A percentile compares a stretch with the other conserved stretches of the same genome.
phyloP scores from a whole-genome alignment of 2,329 filamentous ascomycete genomes.

The Fusarium sp. region DNA sequence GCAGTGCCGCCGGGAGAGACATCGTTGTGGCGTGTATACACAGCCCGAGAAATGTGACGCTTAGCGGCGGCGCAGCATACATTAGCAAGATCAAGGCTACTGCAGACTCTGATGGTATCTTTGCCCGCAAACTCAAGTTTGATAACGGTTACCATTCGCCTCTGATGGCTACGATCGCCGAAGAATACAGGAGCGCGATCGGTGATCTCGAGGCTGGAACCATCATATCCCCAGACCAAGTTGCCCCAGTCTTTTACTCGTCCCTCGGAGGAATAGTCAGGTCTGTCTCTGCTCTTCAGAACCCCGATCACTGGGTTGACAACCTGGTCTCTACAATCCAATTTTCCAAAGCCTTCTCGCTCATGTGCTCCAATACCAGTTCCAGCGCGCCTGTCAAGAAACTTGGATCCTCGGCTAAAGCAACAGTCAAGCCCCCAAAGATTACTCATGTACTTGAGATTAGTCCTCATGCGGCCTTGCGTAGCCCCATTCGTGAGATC shows the following conservation, averaged over 20 bases:
- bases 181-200: not conserved
- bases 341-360: slow-evolving; percentile 48
- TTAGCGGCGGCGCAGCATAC: slow-evolving; percentile 15
- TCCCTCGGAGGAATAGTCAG: slow-evolving; percentile 3
- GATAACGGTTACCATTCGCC: slow-evolving; percentile 60
- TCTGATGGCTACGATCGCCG: slow-evolving; percentile 51
- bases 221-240: not conserved
- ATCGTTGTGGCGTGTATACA: slow-evolving; percentile 24
- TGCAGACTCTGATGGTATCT: slow-evolving; percentile 3
- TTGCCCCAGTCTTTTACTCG: slow-evolving; percentile 6
- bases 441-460: slow-evolving; percentile 36
- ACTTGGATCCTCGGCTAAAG: not conserved
- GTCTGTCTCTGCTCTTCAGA: slow-evolving; percentile 45
- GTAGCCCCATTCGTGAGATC: slow-evolving; percentile 38
- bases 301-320: slow-evolving; percentile 57
- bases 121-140: slow-evolving; percentile 48
- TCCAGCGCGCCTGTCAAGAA: not conserved
- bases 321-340: slow-evolving; percentile 53
- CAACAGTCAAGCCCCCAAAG: not conserved
- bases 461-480: slow-evolving; percentile 42
- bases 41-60: slow-evolving; percentile 21
- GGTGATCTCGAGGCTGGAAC: not conserved
- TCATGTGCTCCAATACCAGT: not conserved
- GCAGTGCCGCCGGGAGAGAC: not conserved
- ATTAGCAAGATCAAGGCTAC: slow-evolving; percentile 12